phyloP scores from a whole-genome alignment of 306 rosid genomes.

The Trifolium dubium region DNA sequence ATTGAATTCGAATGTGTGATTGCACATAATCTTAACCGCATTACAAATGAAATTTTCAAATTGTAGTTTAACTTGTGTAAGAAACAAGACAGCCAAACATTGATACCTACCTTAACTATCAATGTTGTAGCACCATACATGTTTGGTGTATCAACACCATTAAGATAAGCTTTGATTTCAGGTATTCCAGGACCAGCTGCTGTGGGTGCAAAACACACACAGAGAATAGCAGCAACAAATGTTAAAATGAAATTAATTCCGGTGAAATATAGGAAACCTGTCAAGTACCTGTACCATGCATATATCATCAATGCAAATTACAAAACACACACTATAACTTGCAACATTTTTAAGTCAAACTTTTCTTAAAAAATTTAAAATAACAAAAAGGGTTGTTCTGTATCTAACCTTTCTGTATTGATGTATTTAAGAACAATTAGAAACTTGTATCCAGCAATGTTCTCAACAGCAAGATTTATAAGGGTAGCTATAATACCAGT shows the following conservation, averaged over 20 bases:
- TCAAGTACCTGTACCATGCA: conserved; percentile 44
- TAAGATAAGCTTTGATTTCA: conserved; percentile 50
- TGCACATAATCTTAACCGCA: not conserved
- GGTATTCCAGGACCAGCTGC: conserved; percentile 52
- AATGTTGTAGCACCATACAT: conserved; percentile 45
- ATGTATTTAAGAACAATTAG: conserved; percentile 37
- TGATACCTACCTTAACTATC: conserved; percentile 44
- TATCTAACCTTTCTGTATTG: conserved; percentile 33
- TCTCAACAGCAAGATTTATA: conserved; percentile 45
- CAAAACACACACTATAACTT: not conserved
- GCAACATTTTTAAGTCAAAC: not conserved
- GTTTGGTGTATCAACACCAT: conserved; percentile 47
- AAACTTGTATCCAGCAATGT: conserved; percentile 44
- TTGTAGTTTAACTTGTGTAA: not conserved
- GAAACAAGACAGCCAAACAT: not conserved
- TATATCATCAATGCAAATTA: conserved; percentile 11
- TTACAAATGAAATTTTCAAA: not conserved
- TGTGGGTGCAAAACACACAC: conserved; percentile 50
- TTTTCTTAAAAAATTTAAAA: not conserved
- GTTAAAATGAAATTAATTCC: conserved; percentile 39
- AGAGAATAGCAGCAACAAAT: conserved; percentile 42
- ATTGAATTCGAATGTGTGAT: not conserved
- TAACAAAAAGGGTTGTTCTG: not conserved
- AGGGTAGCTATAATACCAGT: conserved; percentile 45
- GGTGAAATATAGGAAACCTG: conserved; percentile 41